Evolutionary conservation across 225 moss, liverwort and hornwort genomes (phyloP), one percentile per base, ranked within the genome.

Genomic region (Marchantia paleacea): DNA sequence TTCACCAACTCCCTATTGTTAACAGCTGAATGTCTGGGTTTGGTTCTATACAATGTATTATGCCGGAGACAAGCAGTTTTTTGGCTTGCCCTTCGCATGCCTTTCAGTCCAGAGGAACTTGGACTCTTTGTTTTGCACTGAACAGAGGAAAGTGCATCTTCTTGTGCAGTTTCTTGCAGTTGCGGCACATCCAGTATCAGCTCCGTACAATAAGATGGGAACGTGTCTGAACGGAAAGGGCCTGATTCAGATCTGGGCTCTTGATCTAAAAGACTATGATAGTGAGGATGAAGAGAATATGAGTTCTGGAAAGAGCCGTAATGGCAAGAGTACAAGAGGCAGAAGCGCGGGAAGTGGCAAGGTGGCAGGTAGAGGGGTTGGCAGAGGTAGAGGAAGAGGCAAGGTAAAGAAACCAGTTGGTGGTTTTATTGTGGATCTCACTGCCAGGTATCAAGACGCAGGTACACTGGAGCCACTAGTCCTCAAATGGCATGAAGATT

Each of bases 211-310:
- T 78, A 91, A 90, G 75, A 85, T 99, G 57, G 95, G 99, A 29
- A 89, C 94, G 82, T 77, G 86, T 10, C 76, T 92, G 63, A 83
- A 80, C 20, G 99, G 95, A 52, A 88, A 91, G 70, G 95, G 95
- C 62, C 73, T 94, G 69, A 69, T 99, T 80, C 99, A 99, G 91
- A 88, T 95, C 73, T 99, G 95, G 95, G 91, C 86, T 52, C 82
- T 95, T 77, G 89, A 94, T 55, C 75, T 74, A 61, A 29, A n/a
- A 28, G 65, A 55, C 24, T 73, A 61, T 54, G 69, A 78, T 30
- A 50, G 53, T 55, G 62, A 61, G 19, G 75, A 75, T 75, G 64
- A 55, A 18, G 82, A 76, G n/a, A 49, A 22, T 51, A 31, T 22
- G 26, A 55, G 50, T 29, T 65, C 18, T 10, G 66, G 26, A 26